phyloP scores from a whole-genome alignment of 164 flowering plant species.

The Piper betle region DNA sequence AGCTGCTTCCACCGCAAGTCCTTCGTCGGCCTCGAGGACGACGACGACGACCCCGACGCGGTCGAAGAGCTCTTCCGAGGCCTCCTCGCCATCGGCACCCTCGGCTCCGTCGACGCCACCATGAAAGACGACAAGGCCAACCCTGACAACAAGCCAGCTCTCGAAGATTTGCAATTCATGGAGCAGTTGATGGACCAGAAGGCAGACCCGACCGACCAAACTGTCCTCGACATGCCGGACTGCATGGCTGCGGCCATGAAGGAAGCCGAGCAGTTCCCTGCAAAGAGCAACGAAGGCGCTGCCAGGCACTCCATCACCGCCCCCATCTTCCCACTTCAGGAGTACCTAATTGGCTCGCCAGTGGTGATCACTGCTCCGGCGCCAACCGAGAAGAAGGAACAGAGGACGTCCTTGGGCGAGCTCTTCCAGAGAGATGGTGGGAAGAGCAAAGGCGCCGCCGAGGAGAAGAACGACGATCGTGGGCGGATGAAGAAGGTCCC shows the following conservation, averaged over 20 bases:
- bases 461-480: conserved; percentile 41
- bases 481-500: conserved; percentile 51
- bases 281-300: conserved; percentile 21
- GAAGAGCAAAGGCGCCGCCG: conserved; percentile 15
- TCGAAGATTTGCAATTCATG: not conserved
- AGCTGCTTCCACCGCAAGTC: conserved; percentile 36
- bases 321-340: conserved; percentile 64
- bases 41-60: conserved; percentile 31
- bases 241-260: not conserved
- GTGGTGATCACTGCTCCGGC: conserved; percentile 19
- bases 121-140: conserved; percentile 1
- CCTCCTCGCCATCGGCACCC: conserved; percentile 76
- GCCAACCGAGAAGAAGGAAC: conserved; percentile 28
- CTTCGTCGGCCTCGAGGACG: conserved; percentile 42
- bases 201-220: not conserved
- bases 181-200: not conserved
- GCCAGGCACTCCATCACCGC: not conserved
- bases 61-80: conserved; percentile 45
- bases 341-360: conserved; percentile 65
- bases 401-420: conserved; percentile 79
- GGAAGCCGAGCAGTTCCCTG: conserved; percentile 25
- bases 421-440: conserved; percentile 71
- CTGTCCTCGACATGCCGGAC: not conserved
- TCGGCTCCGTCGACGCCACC: conserved; percentile 32
- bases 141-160: not conserved